Conservation (phyloP, 495 filamentous ascomycete species). For the Choiromyces venosus region DNA sequence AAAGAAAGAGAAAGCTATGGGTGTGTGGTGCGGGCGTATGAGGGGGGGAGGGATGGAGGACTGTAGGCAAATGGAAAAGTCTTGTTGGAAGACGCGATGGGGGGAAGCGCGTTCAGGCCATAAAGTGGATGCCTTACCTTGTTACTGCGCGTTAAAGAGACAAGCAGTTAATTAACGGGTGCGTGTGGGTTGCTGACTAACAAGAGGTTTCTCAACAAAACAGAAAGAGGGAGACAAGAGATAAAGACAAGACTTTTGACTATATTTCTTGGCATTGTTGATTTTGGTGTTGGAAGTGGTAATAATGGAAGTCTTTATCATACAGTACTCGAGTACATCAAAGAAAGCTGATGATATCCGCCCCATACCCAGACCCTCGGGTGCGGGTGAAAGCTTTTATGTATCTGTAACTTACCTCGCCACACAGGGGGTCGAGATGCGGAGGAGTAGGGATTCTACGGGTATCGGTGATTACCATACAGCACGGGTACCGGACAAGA, state of each 20-base stretch:
- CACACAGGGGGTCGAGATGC: conserved; percentile 14
- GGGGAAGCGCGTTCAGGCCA: not conserved
- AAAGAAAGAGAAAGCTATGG: conserved; percentile 7
- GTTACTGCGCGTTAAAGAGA: not conserved
- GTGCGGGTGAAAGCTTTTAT: not conserved
- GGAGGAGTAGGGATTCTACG: conserved; percentile 2
- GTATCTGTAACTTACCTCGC: not conserved
- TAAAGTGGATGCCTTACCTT: not conserved
- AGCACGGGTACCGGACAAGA: not conserved
- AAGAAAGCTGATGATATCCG: not conserved
- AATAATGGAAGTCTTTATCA: too few relatives aligned
- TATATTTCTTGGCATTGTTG: not conserved
- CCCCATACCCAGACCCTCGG: not conserved
- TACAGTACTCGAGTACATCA: too few relatives aligned
- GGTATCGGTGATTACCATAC: too few relatives aligned
- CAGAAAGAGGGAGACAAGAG: not conserved
- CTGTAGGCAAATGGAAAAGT: not conserved
- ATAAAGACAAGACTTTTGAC: not conserved
- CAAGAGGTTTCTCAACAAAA: not conserved
- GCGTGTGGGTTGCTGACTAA: not conserved
- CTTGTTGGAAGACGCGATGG: not conserved
- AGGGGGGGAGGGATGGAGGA: not conserved
- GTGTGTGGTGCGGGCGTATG: not conserved
- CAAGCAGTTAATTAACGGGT: not conserved
- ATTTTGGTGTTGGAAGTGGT: not conserved